These are phyloP conservation scores for Meyerozyma athensensis DNA, from an alignment of 1,139 yeast genomes.

Conservation along the genomic window DNA sequence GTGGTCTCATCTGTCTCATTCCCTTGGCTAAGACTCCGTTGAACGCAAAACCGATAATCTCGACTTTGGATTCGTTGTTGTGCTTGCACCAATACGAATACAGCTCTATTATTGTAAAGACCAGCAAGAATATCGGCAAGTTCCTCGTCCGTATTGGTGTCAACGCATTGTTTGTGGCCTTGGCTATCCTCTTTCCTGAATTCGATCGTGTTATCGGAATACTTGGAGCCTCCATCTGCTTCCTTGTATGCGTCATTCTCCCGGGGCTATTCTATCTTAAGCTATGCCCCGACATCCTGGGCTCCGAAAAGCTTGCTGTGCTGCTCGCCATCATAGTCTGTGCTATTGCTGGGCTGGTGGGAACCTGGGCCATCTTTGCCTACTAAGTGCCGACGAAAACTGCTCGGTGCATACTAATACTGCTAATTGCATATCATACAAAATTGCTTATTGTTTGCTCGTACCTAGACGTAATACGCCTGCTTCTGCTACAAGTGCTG, in stretches of 20 bases:
- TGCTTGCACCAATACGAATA: constrained; percentile 8
- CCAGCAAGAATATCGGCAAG: constrained; percentile 8
- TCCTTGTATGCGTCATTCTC: constrained; percentile 50
- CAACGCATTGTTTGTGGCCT: constrained; percentile 43
- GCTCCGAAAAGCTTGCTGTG: constrained; percentile 22
- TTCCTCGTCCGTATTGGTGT: constrained; percentile 40
- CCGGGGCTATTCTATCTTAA: constrained; percentile 52
- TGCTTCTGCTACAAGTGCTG: too few relatives aligned
- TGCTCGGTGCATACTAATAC: not conserved
- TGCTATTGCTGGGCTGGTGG: constrained; percentile 26
- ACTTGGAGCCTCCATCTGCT: constrained; percentile 54
- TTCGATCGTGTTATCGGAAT: constrained; percentile 55
- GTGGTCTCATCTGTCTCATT: constrained; percentile 69
- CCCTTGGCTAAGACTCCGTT: constrained; percentile 88
- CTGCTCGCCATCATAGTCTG: constrained; percentile 21
- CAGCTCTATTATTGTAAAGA: not conserved
- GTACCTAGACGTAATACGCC: too few relatives aligned
- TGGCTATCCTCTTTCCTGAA: constrained; percentile 54
- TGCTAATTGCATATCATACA: not conserved
- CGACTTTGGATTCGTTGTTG: constrained; percentile 47
- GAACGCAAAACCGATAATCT: constrained; percentile 79
- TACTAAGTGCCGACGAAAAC: constrained; percentile 12
- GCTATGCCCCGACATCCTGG: constrained; percentile 25
- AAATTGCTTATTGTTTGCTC: too few relatives aligned
- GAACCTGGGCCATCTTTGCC: constrained; percentile 38